These are phyloP conservation scores for Erysimum cheiri DNA, from an alignment of 441 rosid species.

Conservation along the genomic window DNA sequence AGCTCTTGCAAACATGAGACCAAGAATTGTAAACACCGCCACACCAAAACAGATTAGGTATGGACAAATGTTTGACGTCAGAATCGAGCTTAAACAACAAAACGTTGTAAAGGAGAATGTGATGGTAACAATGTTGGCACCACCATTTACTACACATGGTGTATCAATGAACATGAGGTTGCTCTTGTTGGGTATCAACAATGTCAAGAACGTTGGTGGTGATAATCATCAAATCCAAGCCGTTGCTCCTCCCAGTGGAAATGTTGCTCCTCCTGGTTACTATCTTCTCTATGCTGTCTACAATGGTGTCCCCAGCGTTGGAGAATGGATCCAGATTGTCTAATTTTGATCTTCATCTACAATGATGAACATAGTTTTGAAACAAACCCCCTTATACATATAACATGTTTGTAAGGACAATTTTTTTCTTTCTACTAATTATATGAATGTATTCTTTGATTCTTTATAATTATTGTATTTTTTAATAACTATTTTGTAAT, in stretches of 20 bases:
- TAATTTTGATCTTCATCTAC: neutral
- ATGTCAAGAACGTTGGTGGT: constrained; percentile 20
- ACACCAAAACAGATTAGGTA: constrained; percentile 45
- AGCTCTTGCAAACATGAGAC: constrained; percentile 42
- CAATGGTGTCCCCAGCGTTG: constrained; percentile 58
- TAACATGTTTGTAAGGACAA: neutral
- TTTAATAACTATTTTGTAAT: neutral
- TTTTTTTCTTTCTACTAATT: neutral
- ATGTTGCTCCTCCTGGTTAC: constrained; percentile 62
- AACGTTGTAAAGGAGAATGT: constrained; percentile 42
- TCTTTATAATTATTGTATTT: neutral
- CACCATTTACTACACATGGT: constrained; percentile 62
- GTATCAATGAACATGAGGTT: constrained; percentile 65
- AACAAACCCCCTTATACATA: neutral
- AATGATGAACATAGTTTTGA: constrained; percentile 7
- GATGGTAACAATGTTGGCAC: constrained; percentile 54
- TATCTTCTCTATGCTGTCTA: constrained; percentile 57
- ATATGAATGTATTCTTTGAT: neutral
- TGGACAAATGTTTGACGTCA: constrained; percentile 42
- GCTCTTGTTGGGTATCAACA: constrained; percentile 47
- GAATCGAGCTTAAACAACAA: constrained; percentile 16
- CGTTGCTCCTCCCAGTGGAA: constrained; percentile 50
- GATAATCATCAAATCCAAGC: constrained; percentile 35
- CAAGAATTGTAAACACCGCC: constrained; percentile 41
- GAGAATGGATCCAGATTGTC: constrained; percentile 56